Base-by-base conservation (phyloP, 108 stramenopile species). In the Discostella pseudostelligera region DNA sequence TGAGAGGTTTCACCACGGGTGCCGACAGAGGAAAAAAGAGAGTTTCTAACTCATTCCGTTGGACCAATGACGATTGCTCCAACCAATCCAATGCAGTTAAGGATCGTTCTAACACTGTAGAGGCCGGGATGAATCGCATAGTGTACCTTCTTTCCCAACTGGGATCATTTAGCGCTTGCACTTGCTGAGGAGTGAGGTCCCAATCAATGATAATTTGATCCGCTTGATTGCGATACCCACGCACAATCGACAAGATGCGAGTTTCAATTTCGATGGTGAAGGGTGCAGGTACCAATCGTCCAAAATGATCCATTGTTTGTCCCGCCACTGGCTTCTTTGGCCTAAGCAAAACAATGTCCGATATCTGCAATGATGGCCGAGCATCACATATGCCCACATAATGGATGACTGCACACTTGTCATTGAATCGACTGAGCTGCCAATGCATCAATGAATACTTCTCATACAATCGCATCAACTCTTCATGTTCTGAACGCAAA, bases 321-420 rank as follows among this genome's bases (percentile, higher is more conserved):
- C 21, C 5, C 21, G 39, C 35, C 11, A 75, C 22, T 14, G 61
- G 66, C 19, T 39, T 36, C 0, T 74, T 24, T 20, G 88, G 83
- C n/a, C 88, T 84, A 29, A 90, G 36, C 56, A 90, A 49, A 26
- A 82, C 76, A 42, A 65, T 58, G 63, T 87, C 88, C n/a, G 74
- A 75, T 8, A 82, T 45, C 46, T 70, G 48, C 32, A 90, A 44
- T 21, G 83, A 56, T 3, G 88, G 88, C 12, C 71, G 66, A 17
- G 79, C 86, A 62, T 90, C 85, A 10, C 79, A 56, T 44, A 87
- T 84, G 8, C 88, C 88, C 16, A 53, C 53, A 24, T 73, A 21
- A n/a, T 45, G 35, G 17, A 78, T 53, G 36, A 13, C 20, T 1
- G 60, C 72, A 25, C 40, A 51, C 12, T 65, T 68, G 54, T 56